Conservation (phyloP, 2,329 filamentous ascomycete genomes). For the Ophiostoma angusticollis region DNA sequence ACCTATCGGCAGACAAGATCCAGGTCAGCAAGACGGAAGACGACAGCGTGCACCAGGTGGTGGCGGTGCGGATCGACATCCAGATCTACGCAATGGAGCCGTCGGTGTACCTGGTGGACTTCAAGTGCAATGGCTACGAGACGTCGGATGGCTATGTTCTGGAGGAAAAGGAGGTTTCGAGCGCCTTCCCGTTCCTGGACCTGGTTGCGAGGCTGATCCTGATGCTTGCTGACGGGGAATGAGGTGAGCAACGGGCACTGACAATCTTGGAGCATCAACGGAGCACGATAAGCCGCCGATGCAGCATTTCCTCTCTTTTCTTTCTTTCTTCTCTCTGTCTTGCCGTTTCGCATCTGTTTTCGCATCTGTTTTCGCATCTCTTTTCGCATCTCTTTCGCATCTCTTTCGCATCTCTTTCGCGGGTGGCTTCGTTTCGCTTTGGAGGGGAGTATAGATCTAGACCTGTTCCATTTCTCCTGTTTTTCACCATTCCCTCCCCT, state of each 20-base stretch:
- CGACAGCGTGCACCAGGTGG: constrained; percentile 46
- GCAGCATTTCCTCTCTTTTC: background rate
- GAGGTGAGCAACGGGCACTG: constrained; percentile 12
- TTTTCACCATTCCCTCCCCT: background rate
- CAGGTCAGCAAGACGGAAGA: constrained; percentile 29
- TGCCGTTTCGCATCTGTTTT: background rate
- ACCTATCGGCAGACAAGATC: constrained; percentile 27
- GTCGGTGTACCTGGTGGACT: constrained; percentile 90
- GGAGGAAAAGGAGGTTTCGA: constrained; percentile 90
- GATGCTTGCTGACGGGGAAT: constrained; percentile 74
- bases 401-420: too few relatives aligned
- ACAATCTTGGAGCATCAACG: background rate
- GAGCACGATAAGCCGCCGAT: too few relatives aligned
- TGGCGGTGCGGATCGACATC: constrained; percentile 92
- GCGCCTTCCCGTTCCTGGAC: constrained; percentile 90
- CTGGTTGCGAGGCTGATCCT: constrained; percentile 86
- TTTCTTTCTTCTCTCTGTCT: background rate
- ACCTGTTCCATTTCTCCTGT: background rate
- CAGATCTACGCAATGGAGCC: constrained; percentile 91
- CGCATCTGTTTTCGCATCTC: background rate
- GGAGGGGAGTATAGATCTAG: too few relatives aligned
- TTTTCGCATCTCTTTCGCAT: too few relatives aligned
- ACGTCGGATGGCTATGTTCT: constrained; percentile 57
- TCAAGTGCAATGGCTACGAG: constrained; percentile 97
- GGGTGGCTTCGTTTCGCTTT: too few relatives aligned